Evolutionary conservation across 2,329 filamentous ascomycete genomes (phyloP), one percentile per base, ranked within the genome.

Genomic region (Pseudocercospora ulei): DNA sequence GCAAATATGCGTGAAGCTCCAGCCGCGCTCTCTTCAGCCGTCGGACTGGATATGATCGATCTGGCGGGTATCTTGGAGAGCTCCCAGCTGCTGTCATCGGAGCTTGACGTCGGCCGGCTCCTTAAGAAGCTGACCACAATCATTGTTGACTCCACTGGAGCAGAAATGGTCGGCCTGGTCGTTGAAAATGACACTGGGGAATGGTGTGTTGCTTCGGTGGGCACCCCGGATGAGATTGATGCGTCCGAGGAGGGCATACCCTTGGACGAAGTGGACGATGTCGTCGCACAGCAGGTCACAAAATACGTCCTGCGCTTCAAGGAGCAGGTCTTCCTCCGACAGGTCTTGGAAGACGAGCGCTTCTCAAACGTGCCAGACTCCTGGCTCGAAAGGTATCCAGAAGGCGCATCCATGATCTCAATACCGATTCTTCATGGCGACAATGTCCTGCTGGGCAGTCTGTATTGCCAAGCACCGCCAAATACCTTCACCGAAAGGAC

Each of bases 101-200:
- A 86, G 35, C 62, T 88, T 7, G 73, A 81, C 48, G 74, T 87
- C 7, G 81, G 87, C 47, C 73, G 80, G 51, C 69, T 88, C 3
- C 70, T 87, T 44, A 78, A 80, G 53, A 86, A 82, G 26, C 84
- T 88, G 76, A 83, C 80, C 50, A 77, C 84, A 45, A 82, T 87
- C 46, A 83, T 87, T 33, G 61, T 87, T 16, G 79, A 86, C 50
- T 84, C 80, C 0, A 85, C 80, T 35, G 81, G 80, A 24, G 80
- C 80, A 5, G 80, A 79, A 2, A 67, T 80, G 4, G 81, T 80
- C 11, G 81, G 80, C 8, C 81, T 88, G 37, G 70, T 85, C 13
- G 75, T 85, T 5, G 76, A 82, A 51, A 80, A 82, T 40, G 73
- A 77, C 29, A 73, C 73, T 24, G 64, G 66, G 3, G 64, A 65